Evolutionary conservation across 208 protist genomes (phyloP), one percentile per base, ranked within the genome.

Genomic region (Angomonas deanei): DNA sequence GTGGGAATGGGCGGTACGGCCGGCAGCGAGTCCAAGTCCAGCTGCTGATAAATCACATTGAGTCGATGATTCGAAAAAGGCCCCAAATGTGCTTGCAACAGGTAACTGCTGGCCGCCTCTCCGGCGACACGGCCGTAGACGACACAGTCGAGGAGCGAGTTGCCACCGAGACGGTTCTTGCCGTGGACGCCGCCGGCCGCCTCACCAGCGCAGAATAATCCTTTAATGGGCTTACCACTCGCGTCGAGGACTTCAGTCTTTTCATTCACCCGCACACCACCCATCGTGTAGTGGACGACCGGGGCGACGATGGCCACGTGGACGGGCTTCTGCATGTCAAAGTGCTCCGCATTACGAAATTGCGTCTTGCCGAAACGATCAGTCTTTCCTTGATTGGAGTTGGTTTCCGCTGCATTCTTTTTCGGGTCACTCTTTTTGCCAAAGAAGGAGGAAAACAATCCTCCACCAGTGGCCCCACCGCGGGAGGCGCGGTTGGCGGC

Each of bases 251-350:
- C 84, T 53, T 80, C 63, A 6, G 73, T 78, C 11, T 82, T 33
- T 19, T 63, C 24, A 69, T 92, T 86, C 33, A 98, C 84, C 2
- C 57, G 26, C 19, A 97, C 26, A 38, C 97, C 97, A 47, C 97
- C 97, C 96, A 98, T 97, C 19, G 85, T 97, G 84, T 99, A 99
- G 80, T 99, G 97, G 64, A 98, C 76, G 15, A 85, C 78, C 17
- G 97, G 97, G 23, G 91, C 94, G 39, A 98, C 78, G 31, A 76
- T 65, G 33, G 84, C 81, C 28, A 86, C 84, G 72, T 96, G 78
- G 24, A 84, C 69, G 0, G 68, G 71, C 30, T 80, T 71, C 26
- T 76, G 38, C 31, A 83, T 80, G 38, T 56, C 30, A 36, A 86
- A 91, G 39, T 58, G 47, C 28, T 76, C 75, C 30, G 69, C 65